Base-by-base conservation (phyloP, 768 basidiomycete genomes). In the Postia placenta region DNA sequence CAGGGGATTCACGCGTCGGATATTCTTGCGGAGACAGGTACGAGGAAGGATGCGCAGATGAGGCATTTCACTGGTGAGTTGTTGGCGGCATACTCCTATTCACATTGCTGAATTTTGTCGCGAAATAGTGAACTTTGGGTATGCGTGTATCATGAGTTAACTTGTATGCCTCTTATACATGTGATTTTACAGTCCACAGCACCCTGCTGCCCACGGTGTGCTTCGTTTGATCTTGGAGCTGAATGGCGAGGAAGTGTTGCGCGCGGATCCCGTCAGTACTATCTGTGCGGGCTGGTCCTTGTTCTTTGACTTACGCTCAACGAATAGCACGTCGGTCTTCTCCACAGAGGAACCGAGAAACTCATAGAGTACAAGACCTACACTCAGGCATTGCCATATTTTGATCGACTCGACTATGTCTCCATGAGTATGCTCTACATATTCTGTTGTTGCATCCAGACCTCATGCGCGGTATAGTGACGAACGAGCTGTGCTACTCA, bases 281-380 rank as follows among this genome's bases (percentile, higher is more conserved):
- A 2, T 19, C 19, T n/a, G n/a, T n/a, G n/a, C n/a, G n/a, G n/a
- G n/a, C n/a, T n/a, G n/a, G n/a, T n/a, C n/a, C n/a, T 14, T 15
- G 7, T 1, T 28, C 19, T 15, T 33, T 7, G 7, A 33, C 30
- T 7, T 33, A 33, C 30, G 15, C 15, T 33, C 30, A 15, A 33
- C 15, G 30, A 15, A 33, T 33, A 89, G 85, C 96, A 99, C 60
- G 86, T 98, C 60, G 96, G 96, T 48, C 77, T 99, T 22, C 78
- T 99, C 41, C 96, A 98, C 69, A 83, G 96, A 57, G 96, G 95
- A 19, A 99, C 95, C 17, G 96, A 99, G 68, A 98, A 98, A 68
- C 78, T 99, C 45, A 98, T 98, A 54, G 96, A 98, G 69, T 95
- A 93, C 78, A 99, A 99, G 74, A 97, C 86, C 1, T 98, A 98